Evolutionary conservation across 192 early-diverging fungal genomes (phyloP), one percentile per base, ranked within the genome.

Genomic region (Paraglomus occultum): DNA sequence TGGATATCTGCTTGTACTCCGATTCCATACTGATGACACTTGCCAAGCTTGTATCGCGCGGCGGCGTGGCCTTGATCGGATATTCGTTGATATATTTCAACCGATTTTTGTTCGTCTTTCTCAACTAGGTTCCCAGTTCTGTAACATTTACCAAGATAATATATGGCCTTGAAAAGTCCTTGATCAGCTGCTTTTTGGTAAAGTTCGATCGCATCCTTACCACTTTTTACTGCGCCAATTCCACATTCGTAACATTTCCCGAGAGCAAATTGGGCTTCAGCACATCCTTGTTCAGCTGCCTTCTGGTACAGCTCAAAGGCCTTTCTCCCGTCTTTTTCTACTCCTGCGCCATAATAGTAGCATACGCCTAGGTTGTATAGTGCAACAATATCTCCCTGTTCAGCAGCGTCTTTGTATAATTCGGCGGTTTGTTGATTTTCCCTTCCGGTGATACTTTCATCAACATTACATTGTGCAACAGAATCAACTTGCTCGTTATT

Each of bases 231-330:
- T 6, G 80, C 79, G 20, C 87, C 92, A 66, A 90, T 84, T 6
- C 77, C 92, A 76, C 92, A 88, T 20, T 89, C 89, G 68, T 90
- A 94, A 67, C 91, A 94, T 71, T 86, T 92, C 9, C 91, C 93
- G 9, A 94, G 74, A 71, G 85, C 86, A 77, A 74, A 86, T 69
- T 86, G 84, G 14, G 82, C 51, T 7, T 68, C 43, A 3, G 31
- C 48, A n/a, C 54, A 54, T 18, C 39, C 50, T 22, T 51, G 15
- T 12, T 68, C 39, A 2, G 51, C 66, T 0, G 68, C 47, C 22
- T 48, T 70, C 40, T 39, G 23, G 42, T 70, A 70, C 68, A 53
- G 60, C 43, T 70, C 55, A 44, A 48, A 49, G 6, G 68, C 54
- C 43, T 60, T 44, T 20, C 11, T 8, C n/a, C 47, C 23, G 20